Evolutionary conservation across 2,329 filamentous ascomycete genomes (phyloP).

Genomic region (Epichloe glyceriae): DNA sequence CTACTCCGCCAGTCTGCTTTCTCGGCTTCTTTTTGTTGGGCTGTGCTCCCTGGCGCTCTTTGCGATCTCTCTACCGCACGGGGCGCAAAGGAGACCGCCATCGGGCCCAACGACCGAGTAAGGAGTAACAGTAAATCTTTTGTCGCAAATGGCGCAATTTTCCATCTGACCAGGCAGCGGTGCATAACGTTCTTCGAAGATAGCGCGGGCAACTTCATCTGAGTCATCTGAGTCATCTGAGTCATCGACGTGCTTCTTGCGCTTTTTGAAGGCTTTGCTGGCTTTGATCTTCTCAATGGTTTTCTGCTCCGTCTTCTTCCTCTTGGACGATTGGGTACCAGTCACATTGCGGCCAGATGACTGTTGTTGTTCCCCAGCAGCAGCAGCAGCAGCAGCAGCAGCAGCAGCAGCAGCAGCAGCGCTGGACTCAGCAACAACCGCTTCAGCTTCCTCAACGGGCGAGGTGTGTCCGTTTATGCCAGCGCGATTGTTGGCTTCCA

Average conservation of each 20-base stretch:
- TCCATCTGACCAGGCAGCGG: conserved; percentile 74
- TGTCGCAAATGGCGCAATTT: conserved; percentile 74
- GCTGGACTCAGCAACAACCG: conserved; percentile 11
- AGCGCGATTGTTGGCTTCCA: conserved; percentile 19
- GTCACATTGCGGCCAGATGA: conserved; percentile 15
- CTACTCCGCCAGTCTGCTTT: conserved; percentile 39
- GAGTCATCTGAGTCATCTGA: conserved; percentile 31
- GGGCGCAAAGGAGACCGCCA: conserved; percentile 74
- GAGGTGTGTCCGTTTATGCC: conserved; percentile 11
- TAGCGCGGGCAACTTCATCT: conserved; percentile 34
- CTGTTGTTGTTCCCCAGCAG: conserved; percentile 10
- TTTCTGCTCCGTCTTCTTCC: conserved; percentile 35
- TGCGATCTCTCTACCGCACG: conserved; percentile 64
- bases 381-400: too few relatives aligned
- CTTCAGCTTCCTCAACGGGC: conserved; percentile 5
- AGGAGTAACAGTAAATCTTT: conserved; percentile 83
- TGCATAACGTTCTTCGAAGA: conserved; percentile 32
- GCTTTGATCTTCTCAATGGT: conserved; percentile 50
- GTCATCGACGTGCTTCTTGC: conserved; percentile 27
- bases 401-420: conserved; percentile 5
- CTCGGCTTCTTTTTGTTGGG: conserved; percentile 30
- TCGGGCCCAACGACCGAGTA: conserved; percentile 72
- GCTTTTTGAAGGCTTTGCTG: conserved; percentile 43
- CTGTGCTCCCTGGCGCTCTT: conserved; percentile 36
- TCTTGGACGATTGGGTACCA: conserved; percentile 17